Percentiles rank a stretch among this genome's conserved stretches.
Evolutionary conservation across 2,329 filamentous ascomycete genomes (phyloP).

Genomic region (Fusarium transvaalense): DNA sequence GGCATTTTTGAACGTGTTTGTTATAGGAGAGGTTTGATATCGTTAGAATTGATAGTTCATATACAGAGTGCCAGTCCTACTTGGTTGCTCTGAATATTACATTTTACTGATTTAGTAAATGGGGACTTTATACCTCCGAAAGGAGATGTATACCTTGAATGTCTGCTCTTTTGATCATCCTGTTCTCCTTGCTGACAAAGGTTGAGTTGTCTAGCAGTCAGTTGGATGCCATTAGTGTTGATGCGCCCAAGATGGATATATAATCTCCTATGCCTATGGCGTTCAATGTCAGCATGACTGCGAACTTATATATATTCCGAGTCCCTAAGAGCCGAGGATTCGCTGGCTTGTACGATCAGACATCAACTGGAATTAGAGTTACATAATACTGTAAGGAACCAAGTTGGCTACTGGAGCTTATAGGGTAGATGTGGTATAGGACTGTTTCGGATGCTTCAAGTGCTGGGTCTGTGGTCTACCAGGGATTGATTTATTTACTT

Average conservation of each 20-base stretch:
- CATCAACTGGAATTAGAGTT: background rate
- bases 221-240: background rate
- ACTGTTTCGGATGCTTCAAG: too few relatives aligned
- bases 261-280: too few relatives aligned
- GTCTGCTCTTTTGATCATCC: background rate
- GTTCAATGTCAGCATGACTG: too few relatives aligned
- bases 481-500: background rate
- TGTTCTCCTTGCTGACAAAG: background rate
- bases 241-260: too few relatives aligned
- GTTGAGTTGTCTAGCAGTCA: background rate
- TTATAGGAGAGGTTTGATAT: background rate
- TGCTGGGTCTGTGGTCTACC: too few relatives aligned
- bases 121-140: background rate
- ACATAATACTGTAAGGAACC: background rate
- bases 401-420: background rate
- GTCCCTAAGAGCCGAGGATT: background rate
- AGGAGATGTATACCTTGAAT: background rate
- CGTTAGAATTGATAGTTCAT: background rate
- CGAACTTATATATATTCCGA: too few relatives aligned
- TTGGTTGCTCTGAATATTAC: too few relatives aligned
- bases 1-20: background rate
- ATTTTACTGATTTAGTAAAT: background rate
- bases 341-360: background rate
- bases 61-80: too few relatives aligned
- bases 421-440: too few relatives aligned